These are phyloP conservation scores for Crithidia sp. DNA, from an alignment of 208 protist genomes.

Conservation along the genomic window DNA sequence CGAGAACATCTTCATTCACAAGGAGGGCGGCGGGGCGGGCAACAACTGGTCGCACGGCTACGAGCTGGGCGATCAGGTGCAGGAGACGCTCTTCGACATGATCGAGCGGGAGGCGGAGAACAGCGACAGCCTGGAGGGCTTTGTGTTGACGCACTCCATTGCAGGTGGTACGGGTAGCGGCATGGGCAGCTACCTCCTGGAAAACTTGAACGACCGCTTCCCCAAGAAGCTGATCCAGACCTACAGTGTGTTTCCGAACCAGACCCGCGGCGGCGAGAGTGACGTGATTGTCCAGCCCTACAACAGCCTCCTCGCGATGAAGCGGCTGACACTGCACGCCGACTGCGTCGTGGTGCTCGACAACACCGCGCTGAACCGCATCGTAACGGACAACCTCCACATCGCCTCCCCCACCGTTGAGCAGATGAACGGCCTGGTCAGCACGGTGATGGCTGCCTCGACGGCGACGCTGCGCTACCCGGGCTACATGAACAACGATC, in stretches of 20 bases:
- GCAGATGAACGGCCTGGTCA: conserved; percentile 98
- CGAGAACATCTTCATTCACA: conserved; percentile 98
- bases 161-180: conserved; percentile 99
- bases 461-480: conserved; percentile 99
- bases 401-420: conserved; percentile 95
- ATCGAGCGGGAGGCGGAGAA: conserved; percentile 99
- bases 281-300: conserved; percentile 99
- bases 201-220: conserved; percentile 98
- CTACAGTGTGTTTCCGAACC: conserved; percentile 99
- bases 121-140: conserved; percentile 98
- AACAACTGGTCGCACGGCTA: conserved; percentile 99
- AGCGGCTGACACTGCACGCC: conserved; percentile 97
- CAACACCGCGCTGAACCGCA: conserved; percentile 99
- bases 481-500: conserved; percentile 98
- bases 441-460: conserved; percentile 99
- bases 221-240: conserved; percentile 99
- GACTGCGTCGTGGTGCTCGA: conserved; percentile 99
- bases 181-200: conserved; percentile 98
- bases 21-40: conserved; percentile 97
- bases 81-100: conserved; percentile 98
- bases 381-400: conserved; percentile 97
- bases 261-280: conserved; percentile 69
- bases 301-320: conserved; percentile 99
- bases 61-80: conserved; percentile 89
- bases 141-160: conserved; percentile 99